These are phyloP conservation scores for Lactifluus volemus DNA, from an alignment of 768 basidiomycete species.

Conservation along the genomic window DNA sequence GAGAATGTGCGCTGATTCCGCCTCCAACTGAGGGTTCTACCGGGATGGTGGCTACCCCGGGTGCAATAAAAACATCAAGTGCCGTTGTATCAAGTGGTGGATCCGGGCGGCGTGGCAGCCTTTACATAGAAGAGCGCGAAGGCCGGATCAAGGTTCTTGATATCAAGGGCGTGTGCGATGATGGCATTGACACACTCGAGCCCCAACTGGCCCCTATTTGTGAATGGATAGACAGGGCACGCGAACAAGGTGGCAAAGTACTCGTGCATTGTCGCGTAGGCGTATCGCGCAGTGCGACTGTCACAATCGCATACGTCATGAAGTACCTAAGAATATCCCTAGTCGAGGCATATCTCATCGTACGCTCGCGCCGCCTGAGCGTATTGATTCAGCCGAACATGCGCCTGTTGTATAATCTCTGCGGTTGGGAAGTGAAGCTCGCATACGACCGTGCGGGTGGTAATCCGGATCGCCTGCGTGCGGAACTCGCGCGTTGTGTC, in stretches of 20 bases:
- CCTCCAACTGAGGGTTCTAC: slow-evolving; percentile 35
- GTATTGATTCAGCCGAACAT: slow-evolving; percentile 95
- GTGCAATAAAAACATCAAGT: not conserved
- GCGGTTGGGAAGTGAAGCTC: slow-evolving; percentile 92
- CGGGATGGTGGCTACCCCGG: not conserved
- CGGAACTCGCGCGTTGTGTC: slow-evolving; percentile 58
- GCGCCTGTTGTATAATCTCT: slow-evolving; percentile 88
- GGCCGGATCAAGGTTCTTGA: slow-evolving; percentile 87
- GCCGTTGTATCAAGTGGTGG: slow-evolving; percentile 36
- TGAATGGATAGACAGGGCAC: slow-evolving; percentile 87
- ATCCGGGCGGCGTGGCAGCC: slow-evolving; percentile 52
- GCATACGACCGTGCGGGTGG: slow-evolving; percentile 61
- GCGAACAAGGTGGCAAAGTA: slow-evolving; percentile 76
- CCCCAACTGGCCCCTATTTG: slow-evolving; percentile 84
- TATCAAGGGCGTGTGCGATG: slow-evolving; percentile 89
- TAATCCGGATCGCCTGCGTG: slow-evolving; percentile 41
- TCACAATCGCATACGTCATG: slow-evolving; percentile 98
- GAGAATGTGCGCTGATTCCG: slow-evolving; percentile 86
- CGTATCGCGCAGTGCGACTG: slow-evolving; percentile 90
- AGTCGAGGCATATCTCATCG: slow-evolving; percentile 90
- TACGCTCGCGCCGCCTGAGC: slow-evolving; percentile 80
- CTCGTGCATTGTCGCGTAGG: slow-evolving; percentile 99
- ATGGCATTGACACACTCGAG: slow-evolving; percentile 91
- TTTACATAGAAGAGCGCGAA: slow-evolving; percentile 83
- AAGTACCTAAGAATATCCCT: slow-evolving; percentile 78